Evolutionary conservation across 169 alveolate species (phyloP).

Genomic region (Plasmodium inui): DNA sequence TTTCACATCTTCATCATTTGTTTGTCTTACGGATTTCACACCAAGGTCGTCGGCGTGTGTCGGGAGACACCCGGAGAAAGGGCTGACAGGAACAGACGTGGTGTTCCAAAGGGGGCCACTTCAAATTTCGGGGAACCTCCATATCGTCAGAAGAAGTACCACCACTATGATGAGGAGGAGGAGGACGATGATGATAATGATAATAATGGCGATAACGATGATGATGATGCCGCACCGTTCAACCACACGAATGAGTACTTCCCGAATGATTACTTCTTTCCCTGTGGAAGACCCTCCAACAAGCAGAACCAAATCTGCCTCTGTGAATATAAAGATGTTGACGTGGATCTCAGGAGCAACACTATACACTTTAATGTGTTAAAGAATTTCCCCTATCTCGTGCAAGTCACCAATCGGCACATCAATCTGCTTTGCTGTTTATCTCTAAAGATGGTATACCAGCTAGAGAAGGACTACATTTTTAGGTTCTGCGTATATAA

Average conservation of each 20-base stretch:
- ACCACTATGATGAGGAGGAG: no score
- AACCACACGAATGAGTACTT: neutral
- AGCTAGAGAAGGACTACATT: neutral
- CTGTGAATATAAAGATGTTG: conserved; percentile 67
- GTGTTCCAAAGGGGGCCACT: neutral
- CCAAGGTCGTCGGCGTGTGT: conserved; percentile 68
- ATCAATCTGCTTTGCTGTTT: conserved; percentile 49
- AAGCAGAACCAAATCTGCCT: conserved; percentile 18
- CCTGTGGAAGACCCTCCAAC: neutral
- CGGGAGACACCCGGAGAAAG: neutral
- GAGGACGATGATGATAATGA: no score
- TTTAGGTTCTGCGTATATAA: conserved; percentile 17
- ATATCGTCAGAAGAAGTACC: neutral
- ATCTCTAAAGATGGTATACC: conserved; percentile 27
- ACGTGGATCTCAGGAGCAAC: conserved; percentile 20
- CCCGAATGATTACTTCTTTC: neutral
- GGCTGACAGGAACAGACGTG: neutral
- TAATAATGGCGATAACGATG: neutral
- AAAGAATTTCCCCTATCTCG: conserved; percentile 37
- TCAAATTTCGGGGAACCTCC: neutral
- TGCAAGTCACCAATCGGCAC: conserved; percentile 27
- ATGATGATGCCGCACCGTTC: neutral
- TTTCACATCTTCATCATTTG: conserved; percentile 70
- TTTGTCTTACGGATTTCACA: conserved; percentile 38
- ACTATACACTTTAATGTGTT: conserved; percentile 22